Evolutionary conservation across 1,284 basidiomycete species (phyloP).

Genomic region (Cutaneotrichosporon dermatis): DNA sequence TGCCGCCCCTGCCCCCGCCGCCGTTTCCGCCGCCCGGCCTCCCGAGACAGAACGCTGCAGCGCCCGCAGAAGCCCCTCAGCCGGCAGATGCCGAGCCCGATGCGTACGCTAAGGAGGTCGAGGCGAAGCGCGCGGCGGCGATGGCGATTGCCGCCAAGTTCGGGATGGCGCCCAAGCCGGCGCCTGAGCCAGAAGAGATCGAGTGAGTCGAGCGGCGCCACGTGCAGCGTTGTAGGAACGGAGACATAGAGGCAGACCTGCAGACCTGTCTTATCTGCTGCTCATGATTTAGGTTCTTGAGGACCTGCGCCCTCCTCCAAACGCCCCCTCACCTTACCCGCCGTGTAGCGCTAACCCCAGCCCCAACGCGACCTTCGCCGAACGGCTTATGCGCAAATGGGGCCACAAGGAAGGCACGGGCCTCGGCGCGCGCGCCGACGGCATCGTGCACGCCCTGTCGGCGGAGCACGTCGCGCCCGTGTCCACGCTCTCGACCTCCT

Average conservation of each 20-base stretch:
- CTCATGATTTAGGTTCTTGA: no score
- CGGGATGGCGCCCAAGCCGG: slow-evolving; percentile 12
- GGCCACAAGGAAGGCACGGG: slow-evolving; percentile 90
- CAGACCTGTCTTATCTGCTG: no score
- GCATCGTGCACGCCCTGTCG: slow-evolving; percentile 79
- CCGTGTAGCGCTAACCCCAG: slow-evolving; percentile 19
- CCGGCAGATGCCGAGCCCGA: neutral
- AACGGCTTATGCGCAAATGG: slow-evolving; percentile 61
- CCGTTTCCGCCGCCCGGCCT: neutral
- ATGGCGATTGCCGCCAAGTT: slow-evolving; percentile 63
- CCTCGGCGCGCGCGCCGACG: slow-evolving; percentile 72
- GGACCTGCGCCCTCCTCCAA: no score
- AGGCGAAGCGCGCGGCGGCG: slow-evolving; percentile 64
- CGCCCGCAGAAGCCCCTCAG: no score
- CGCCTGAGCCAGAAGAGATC: slow-evolving; percentile 3
- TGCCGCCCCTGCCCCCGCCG: neutral
- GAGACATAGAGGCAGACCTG: no score
- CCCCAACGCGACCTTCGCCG: neutral
- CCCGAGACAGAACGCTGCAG: no score
- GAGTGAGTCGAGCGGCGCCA: slow-evolving; percentile 9
- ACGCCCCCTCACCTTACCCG: no score
- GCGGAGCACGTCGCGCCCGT: slow-evolving; percentile 62
- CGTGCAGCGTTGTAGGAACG: neutral
- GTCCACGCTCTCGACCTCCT: slow-evolving; percentile 21
- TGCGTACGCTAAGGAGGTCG: slow-evolving; percentile 30